Percentiles rank a stretch among this genome's conserved stretches.
Evolutionary conservation across 2,329 filamentous ascomycete genomes (phyloP).

Genomic region (Cladorrhinum sp.): DNA sequence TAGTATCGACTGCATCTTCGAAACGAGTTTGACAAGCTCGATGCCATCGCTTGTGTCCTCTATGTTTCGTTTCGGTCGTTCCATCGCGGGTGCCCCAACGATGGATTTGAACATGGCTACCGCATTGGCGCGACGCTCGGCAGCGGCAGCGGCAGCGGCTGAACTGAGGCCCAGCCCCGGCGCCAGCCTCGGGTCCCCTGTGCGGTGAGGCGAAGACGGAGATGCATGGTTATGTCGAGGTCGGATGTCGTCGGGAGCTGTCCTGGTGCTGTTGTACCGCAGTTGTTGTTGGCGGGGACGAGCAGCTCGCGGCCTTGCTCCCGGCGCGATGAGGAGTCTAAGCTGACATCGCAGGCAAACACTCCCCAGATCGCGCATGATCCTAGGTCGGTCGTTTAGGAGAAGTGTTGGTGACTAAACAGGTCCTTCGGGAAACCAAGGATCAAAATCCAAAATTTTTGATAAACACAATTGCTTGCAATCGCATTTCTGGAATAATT

Average conservation of each 20-base stretch:
- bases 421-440: background rate
- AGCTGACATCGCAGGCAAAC: slow-evolving; percentile 27
- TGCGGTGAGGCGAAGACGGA: background rate
- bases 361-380: slow-evolving; percentile 25
- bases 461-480: background rate
- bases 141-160: background rate
- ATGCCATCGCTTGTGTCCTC: slow-evolving; percentile 13
- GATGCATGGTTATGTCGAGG: background rate
- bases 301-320: slow-evolving; percentile 5
- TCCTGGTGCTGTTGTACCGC: slow-evolving; percentile 15
- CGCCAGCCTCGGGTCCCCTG: background rate
- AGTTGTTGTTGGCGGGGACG: slow-evolving; percentile 7
- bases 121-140: slow-evolving; percentile 7
- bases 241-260: background rate
- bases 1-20: slow-evolving; percentile 31
- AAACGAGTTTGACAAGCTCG: slow-evolving; percentile 30
- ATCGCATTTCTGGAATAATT: background rate
- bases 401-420: background rate
- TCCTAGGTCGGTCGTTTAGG: background rate
- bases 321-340: slow-evolving; percentile 16
- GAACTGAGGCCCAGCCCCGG: background rate
- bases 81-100: slow-evolving; percentile 11
- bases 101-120: slow-evolving; percentile 26
- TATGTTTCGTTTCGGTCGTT: background rate
- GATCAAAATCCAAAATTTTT: background rate